phyloP scores from a whole-genome alignment of 768 basidiomycete genomes.

The Roridomyces roridus region DNA sequence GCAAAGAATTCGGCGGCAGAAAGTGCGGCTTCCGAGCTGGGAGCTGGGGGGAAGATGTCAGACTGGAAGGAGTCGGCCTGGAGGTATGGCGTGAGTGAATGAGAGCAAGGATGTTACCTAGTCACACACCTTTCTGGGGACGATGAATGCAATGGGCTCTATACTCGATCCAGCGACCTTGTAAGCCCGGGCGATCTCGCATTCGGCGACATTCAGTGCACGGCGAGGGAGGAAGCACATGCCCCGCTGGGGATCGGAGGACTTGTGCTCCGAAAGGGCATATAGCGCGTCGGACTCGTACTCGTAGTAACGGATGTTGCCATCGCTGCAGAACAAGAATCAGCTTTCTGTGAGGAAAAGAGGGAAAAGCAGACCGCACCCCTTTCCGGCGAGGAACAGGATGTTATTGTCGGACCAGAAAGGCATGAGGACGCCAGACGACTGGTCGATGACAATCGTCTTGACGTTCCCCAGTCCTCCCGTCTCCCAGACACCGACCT shows the following conservation, averaged over 20 bases:
- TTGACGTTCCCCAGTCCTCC: constrained; percentile 77
- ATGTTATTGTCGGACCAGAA: constrained; percentile 97
- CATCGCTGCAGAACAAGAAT: constrained; percentile 63
- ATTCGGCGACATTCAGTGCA: constrained; percentile 85
- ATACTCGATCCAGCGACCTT: constrained; percentile 78
- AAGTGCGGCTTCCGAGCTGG: constrained; percentile 80
- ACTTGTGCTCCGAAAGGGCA: constrained; percentile 84
- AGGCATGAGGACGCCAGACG: constrained; percentile 94
- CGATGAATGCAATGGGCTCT: constrained; percentile 94
- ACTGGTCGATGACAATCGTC: constrained; percentile 83
- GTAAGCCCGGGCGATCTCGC: constrained; percentile 95
- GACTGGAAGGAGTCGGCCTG: constrained; percentile 96
- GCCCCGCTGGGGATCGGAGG: constrained; percentile 91
- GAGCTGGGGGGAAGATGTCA: constrained; percentile 95
- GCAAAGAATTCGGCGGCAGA: constrained; percentile 86
- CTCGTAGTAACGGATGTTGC: constrained; percentile 98
- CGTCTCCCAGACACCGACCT: constrained; percentile 90
- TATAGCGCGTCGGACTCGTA: constrained; percentile 86
- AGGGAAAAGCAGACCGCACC: constrained; percentile 50
- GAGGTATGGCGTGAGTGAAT: constrained; percentile 1
- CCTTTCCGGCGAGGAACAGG: constrained; percentile 91
- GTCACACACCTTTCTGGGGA: constrained; percentile 81
- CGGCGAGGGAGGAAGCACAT: constrained; percentile 97
- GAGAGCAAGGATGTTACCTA: background rate
- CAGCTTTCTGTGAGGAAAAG: background rate